Percentiles rank a stretch among this genome's conserved stretches.
Evolutionary conservation across 495 filamentous ascomycete genomes (phyloP).

Genomic region (Entonaema liquescens): DNA sequence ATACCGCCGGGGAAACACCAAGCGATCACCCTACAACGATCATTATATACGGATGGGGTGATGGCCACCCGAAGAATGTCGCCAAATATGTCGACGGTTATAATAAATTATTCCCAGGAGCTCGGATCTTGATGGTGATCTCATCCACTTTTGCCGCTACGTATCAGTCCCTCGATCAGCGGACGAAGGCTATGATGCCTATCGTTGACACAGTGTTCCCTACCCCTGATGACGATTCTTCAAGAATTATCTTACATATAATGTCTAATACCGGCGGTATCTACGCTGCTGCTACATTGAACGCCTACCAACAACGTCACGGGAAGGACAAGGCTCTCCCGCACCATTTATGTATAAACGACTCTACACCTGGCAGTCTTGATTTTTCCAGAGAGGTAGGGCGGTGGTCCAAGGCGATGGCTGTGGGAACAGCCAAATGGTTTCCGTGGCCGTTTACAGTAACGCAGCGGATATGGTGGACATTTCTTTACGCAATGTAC

Average conservation of each 20-base stretch:
- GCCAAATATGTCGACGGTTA: slow-evolving; percentile 64
- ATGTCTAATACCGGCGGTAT: slow-evolving; percentile 41
- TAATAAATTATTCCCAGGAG: slow-evolving; percentile 56
- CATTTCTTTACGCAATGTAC: slow-evolving; percentile 46
- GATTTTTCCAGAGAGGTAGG: slow-evolving; percentile 57
- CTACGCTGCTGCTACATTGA: slow-evolving; percentile 50
- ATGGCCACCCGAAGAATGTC: slow-evolving; percentile 61
- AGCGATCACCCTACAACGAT: slow-evolving; percentile 50
- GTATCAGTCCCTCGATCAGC: slow-evolving; percentile 51
- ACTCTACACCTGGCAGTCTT: slow-evolving; percentile 62
- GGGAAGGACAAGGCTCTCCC: slow-evolving; percentile 52
- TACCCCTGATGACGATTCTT: slow-evolving; percentile 32
- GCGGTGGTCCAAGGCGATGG: slow-evolving; percentile 63
- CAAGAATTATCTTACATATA: slow-evolving; percentile 50
- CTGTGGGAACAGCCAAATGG: slow-evolving; percentile 53
- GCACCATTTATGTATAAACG: slow-evolving; percentile 56
- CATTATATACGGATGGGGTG: slow-evolving; percentile 64
- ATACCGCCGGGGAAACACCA: slow-evolving; percentile 13
- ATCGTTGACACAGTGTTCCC: slow-evolving; percentile 58
- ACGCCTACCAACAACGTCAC: slow-evolving; percentile 53
- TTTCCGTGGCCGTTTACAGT: slow-evolving; percentile 57
- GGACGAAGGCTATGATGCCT: slow-evolving; percentile 58
- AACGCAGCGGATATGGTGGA: slow-evolving; percentile 53
- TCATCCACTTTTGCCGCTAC: slow-evolving; percentile 57
- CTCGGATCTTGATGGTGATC: slow-evolving; percentile 58